A percentile compares a stretch with the other conserved stretches of the same genome.
Evolutionary conservation across 805 yeast species (phyloP).

Genomic region (Lipomyces sp.): DNA sequence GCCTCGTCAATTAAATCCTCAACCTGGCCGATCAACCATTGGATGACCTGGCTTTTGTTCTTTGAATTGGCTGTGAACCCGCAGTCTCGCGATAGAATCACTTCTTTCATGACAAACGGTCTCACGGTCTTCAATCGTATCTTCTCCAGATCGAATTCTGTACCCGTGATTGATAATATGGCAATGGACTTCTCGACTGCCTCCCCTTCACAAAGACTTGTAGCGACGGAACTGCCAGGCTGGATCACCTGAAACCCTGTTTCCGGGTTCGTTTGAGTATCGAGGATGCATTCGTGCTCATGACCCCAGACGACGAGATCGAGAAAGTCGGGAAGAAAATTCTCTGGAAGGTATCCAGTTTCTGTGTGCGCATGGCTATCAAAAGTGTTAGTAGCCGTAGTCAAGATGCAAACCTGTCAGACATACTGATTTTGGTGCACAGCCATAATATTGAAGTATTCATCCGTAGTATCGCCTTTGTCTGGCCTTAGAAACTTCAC

Average conservation of each 20-base stretch:
- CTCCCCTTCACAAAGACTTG: slow-evolving; percentile 84
- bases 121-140: slow-evolving; percentile 68
- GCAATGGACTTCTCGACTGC: slow-evolving; percentile 67
- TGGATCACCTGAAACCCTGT: slow-evolving; percentile 76
- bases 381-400: background rate
- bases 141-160: slow-evolving; percentile 54
- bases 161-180: slow-evolving; percentile 60
- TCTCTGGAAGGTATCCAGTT: slow-evolving; percentile 81
- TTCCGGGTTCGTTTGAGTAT: slow-evolving; percentile 51
- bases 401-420: too few species aligned
- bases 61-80: slow-evolving; percentile 59
- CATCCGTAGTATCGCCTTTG: slow-evolving; percentile 43
- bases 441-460: slow-evolving; percentile 81
- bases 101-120: slow-evolving; percentile 73
- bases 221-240: slow-evolving; percentile 93
- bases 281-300: slow-evolving; percentile 89
- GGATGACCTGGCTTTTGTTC: slow-evolving; percentile 57
- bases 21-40: slow-evolving; percentile 59
- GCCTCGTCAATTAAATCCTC: slow-evolving; percentile 66
- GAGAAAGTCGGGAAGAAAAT: slow-evolving; percentile 72
- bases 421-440: slow-evolving; percentile 78
- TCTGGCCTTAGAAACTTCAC: slow-evolving; percentile 75
- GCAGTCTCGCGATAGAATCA: slow-evolving; percentile 51
- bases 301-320: slow-evolving; percentile 95
- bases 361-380: slow-evolving; percentile 58